Conservation (phyloP, 139 green algal species). For the Closterium sp. region DNA sequence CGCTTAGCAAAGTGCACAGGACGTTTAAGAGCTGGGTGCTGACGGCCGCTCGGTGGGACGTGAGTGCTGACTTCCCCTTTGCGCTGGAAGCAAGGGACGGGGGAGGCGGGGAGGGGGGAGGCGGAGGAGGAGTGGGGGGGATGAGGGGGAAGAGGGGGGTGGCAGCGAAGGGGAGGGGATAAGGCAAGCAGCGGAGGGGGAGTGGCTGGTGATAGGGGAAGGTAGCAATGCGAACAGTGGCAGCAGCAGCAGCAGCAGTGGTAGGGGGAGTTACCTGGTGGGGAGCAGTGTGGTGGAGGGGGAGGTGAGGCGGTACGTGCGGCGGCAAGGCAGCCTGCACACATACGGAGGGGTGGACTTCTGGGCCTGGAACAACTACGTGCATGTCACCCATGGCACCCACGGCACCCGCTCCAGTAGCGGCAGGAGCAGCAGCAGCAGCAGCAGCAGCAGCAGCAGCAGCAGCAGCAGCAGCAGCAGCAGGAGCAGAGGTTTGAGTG, state of each 20-base stretch:
- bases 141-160: background rate
- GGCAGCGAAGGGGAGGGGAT: background rate
- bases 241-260: background rate
- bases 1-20: slow-evolving; percentile 1
- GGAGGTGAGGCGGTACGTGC: background rate
- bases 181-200: background rate
- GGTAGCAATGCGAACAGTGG: background rate
- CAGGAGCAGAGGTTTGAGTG: background rate
- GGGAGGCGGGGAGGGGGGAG: background rate
- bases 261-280: background rate
- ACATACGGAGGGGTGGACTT: slow-evolving; percentile 43
- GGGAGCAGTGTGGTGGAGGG: slow-evolving; percentile 3
- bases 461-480: background rate
- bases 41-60: slow-evolving; percentile 29
- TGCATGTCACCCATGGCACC: background rate
- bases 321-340: slow-evolving; percentile 16
- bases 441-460: background rate
- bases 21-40: slow-evolving; percentile 38
- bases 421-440: background rate
- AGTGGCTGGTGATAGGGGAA: background rate
- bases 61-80: slow-evolving; percentile 33
- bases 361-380: slow-evolving; percentile 40
- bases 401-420: too few relatives aligned
- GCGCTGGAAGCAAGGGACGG: background rate
- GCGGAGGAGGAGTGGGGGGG: background rate